These are phyloP conservation scores for Linnemannia zychae DNA, from an alignment of 192 early-diverging fungal genomes.

Conservation along the genomic window DNA sequence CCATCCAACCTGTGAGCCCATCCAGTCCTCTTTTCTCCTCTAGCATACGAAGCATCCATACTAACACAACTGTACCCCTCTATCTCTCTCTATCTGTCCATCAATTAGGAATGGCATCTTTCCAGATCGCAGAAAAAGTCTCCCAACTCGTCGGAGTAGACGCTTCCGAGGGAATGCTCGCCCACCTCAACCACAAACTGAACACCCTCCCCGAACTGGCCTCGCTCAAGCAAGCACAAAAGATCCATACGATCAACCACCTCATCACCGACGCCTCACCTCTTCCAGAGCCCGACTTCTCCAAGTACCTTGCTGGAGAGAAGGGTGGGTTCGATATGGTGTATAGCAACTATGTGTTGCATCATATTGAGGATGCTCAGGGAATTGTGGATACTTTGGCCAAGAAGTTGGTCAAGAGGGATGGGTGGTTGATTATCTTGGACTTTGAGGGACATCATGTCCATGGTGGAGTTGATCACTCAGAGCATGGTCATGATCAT, in stretches of 20 bases:
- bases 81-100: not conserved
- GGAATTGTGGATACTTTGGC: slow-evolving; percentile 8
- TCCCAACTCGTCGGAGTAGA: slow-evolving; percentile 32
- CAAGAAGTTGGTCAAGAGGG: slow-evolving; percentile 29
- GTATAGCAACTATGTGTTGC: slow-evolving; percentile 38
- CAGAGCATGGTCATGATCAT: slow-evolving; percentile 5
- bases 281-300: slow-evolving; percentile 26
- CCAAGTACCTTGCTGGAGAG: slow-evolving; percentile 12
- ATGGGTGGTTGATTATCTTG: slow-evolving; percentile 30
- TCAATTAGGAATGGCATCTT: slow-evolving; percentile 20
- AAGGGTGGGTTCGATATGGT: slow-evolving; percentile 32
- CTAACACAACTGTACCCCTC: no score
- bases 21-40: not conserved
- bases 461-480: slow-evolving; percentile 5
- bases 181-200: slow-evolving; percentile 20
- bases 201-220: slow-evolving; percentile 23
- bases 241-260: slow-evolving; percentile 37
- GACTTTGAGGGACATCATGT: slow-evolving; percentile 23
- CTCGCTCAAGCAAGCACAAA: not conserved
- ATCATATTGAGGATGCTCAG: slow-evolving; percentile 47
- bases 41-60: no score
- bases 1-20: no score
- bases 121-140: slow-evolving; percentile 20
- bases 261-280: slow-evolving; percentile 24
- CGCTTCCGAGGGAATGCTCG: slow-evolving; percentile 36